These are phyloP conservation scores for Rosa lucieae DNA, from an alignment of 306 rosid genomes.

Conservation along the genomic window DNA sequence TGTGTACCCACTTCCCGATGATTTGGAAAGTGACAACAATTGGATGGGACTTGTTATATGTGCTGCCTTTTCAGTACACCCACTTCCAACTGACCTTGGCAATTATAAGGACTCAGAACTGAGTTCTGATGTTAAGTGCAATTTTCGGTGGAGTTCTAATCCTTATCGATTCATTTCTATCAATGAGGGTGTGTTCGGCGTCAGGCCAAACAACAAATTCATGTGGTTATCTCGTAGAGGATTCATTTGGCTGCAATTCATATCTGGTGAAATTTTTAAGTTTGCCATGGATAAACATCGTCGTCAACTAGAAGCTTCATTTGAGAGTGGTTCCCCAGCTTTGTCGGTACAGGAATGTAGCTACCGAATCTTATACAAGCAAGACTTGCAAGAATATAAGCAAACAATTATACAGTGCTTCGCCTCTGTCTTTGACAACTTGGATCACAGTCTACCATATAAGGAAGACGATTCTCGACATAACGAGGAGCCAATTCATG, in stretches of 20 bases:
- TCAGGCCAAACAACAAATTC: background rate
- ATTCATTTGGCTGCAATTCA: background rate
- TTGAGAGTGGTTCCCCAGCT: background rate
- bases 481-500: too few relatives aligned
- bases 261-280: background rate
- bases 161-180: too few relatives aligned
- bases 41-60: slow-evolving; percentile 28
- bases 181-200: too few relatives aligned
- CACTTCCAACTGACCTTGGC: background rate
- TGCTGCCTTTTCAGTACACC: slow-evolving; percentile 11
- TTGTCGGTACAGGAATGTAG: too few relatives aligned
- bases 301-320: background rate
- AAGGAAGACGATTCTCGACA: too few relatives aligned
- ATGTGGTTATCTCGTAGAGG: background rate
- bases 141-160: too few relatives aligned
- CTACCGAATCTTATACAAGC: too few relatives aligned
- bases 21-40: background rate
- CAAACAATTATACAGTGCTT: too few relatives aligned
- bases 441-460: too few relatives aligned
- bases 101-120: background rate
- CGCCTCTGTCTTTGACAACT: too few relatives aligned
- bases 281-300: background rate
- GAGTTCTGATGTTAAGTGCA: background rate
- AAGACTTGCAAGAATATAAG: too few relatives aligned
- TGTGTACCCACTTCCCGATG: background rate